Base-by-base conservation (phyloP, 306 rosid species). In the Canavalia gladiata region DNA sequence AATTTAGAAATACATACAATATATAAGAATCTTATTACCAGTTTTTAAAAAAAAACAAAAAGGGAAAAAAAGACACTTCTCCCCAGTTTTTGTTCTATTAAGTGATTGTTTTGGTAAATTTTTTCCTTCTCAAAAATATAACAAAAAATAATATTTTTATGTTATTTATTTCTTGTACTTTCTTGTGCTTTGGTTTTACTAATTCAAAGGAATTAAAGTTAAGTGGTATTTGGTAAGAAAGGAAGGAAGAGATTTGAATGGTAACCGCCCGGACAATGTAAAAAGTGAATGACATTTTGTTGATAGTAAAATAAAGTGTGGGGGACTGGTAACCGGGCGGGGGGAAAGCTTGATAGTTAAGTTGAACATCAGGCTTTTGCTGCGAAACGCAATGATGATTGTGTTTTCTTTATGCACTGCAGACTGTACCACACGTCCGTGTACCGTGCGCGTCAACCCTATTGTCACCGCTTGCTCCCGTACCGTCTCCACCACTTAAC, bases 371-470 rank as follows among this genome's bases (percentile, higher is more conserved):
- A 82, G 83, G 69, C 65, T 86, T 87, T 87, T 67, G 84, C 74
- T 81, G 80, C 11, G 46, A 78, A 81, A 87, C 77, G 82, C 84
- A 84, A 87, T 84, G 69, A 87, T 87, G 83, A 69, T 76, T 74
- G 69, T 83, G 13, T 83, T 56, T 86, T 78, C 72, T 69, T 79
- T 82, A 82, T 77, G 75, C 79, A 83, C n/a, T 83, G 77, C 83
- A 46, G 7, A 18, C 76, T 81, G 90, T 83, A 84, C 81, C 81
- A 83, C 77, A 81, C 86, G 87, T 87, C 86, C 88, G 90, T 84
- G 90, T 84, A 87, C 84, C 87, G 88, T 87, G 90, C 86, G 88
- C 88, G 88, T 87, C 88, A 77, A 87, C 86, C 83, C 84, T 81
- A 46, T 63, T 78, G 81, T 81, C 72, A 82, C 86, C 86, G 55